These are phyloP conservation scores for Ganoderma sinense DNA, from an alignment of 1,284 basidiomycete species.

Conservation along the genomic window DNA sequence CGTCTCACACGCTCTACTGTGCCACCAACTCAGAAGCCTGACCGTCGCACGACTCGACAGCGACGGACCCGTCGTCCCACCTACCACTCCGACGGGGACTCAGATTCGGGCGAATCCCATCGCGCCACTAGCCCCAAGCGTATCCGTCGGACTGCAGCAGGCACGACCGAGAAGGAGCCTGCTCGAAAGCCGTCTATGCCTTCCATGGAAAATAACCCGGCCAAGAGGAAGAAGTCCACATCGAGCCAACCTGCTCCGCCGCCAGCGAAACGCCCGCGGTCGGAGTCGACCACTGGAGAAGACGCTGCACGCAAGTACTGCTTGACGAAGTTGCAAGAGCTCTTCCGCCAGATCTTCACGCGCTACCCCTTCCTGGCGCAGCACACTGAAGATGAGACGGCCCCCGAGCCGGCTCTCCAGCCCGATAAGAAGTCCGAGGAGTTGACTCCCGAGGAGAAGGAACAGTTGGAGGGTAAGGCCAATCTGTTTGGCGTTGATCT, in stretches of 20 bases:
- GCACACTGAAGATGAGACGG: constrained; percentile 33
- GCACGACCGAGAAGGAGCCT: constrained; percentile 22
- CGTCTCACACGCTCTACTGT: constrained; percentile 31
- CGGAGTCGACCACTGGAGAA: constrained; percentile 50
- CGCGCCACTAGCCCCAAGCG: constrained; percentile 31
- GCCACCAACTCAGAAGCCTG: background rate
- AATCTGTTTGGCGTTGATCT: constrained; percentile 70
- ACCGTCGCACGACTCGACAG: constrained; percentile 13
- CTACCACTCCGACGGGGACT: constrained; percentile 53
- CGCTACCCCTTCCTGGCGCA: constrained; percentile 63
- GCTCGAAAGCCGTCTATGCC: constrained; percentile 29
- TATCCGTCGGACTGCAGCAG: constrained; percentile 27
- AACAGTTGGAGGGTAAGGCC: constrained; percentile 57
- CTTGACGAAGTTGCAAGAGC: constrained; percentile 71
- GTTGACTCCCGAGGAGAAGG: constrained; percentile 67
- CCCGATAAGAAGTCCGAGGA: constrained; percentile 39
- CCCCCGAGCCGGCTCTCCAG: constrained; percentile 10
- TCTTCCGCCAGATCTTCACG: constrained; percentile 72
- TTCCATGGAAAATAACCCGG: constrained; percentile 28
- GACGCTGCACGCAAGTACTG: constrained; percentile 82
- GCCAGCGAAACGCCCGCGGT: constrained; percentile 50
- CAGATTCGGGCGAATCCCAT: constrained; percentile 39
- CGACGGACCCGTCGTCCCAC: constrained; percentile 36
- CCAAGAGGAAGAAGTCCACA: constrained; percentile 54
- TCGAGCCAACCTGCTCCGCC: constrained; percentile 38